A percentile compares a stretch with the other conserved stretches of the same genome.
These are phyloP conservation scores for Exophiala sp. DNA, from an alignment of 2,329 filamentous ascomycete genomes.

Conservation along the genomic window DNA sequence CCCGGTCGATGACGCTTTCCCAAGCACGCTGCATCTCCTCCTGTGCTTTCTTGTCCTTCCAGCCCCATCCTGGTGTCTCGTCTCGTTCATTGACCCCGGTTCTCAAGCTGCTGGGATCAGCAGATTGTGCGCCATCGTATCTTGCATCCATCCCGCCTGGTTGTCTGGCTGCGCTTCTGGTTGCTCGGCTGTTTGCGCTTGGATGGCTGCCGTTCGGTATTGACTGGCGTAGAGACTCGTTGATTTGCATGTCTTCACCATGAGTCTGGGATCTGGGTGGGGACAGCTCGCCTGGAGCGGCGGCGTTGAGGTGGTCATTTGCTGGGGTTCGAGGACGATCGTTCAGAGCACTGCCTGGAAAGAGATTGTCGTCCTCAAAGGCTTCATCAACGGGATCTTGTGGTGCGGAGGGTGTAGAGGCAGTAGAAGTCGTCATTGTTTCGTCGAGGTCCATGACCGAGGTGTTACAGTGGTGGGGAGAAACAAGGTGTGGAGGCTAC, in stretches of 20 bases:
- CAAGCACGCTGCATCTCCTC: slow-evolving; percentile 54
- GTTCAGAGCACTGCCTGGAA: slow-evolving; percentile 1
- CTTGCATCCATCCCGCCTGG: background rate
- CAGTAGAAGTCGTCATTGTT: slow-evolving; percentile 27
- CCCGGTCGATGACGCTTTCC: slow-evolving; percentile 50
- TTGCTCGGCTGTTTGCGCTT: slow-evolving; percentile 15
- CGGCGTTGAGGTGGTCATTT: slow-evolving; percentile 29
- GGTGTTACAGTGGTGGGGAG: background rate
- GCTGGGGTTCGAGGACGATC: slow-evolving; percentile 22
- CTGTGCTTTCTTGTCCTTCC: slow-evolving; percentile 55
- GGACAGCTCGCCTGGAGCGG: slow-evolving; percentile 30
- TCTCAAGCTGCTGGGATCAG: background rate
- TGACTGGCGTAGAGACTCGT: background rate
- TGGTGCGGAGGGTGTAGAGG: slow-evolving; percentile 17
- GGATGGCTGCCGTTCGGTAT: slow-evolving; percentile 3
- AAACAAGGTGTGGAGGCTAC: background rate
- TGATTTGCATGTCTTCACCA: background rate
- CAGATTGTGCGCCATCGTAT: no score
- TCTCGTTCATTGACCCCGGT: slow-evolving; percentile 29
- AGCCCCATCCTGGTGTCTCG: slow-evolving; percentile 49
- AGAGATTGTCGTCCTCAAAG: slow-evolving; percentile 11
- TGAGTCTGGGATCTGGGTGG: slow-evolving; percentile 26
- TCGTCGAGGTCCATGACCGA: slow-evolving; percentile 26
- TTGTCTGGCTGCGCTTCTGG: slow-evolving; percentile 8
- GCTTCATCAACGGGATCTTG: slow-evolving; percentile 11